Percentiles rank a stretch among this genome's conserved stretches.
Conservation (phyloP, 768 basidiomycete genomes). For the Pulveroboletus sp. region DNA sequence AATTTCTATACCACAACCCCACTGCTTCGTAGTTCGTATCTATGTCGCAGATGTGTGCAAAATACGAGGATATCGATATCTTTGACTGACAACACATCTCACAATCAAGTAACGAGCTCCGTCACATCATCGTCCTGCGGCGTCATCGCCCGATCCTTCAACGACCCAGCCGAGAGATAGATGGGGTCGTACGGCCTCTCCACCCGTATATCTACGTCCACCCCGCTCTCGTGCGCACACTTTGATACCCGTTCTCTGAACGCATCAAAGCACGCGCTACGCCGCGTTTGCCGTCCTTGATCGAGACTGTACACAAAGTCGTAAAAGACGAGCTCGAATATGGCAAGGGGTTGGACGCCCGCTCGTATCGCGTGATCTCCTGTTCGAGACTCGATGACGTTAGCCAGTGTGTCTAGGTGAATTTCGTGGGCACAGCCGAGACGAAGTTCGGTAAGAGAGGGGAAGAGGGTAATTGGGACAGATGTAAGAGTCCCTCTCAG, state of each 20-base stretch:
- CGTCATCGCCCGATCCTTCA: too few species aligned
- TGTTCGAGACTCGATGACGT: conserved; percentile 17
- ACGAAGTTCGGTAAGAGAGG: conserved; percentile 16
- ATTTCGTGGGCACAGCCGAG: conserved; percentile 21
- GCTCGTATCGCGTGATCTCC: conserved; percentile 9
- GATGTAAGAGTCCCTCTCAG: neutral
- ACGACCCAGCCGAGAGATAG: conserved; percentile 10
- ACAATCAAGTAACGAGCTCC: too few species aligned
- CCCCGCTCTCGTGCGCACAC: conserved; percentile 20
- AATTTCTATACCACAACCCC: too few species aligned
- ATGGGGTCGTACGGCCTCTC: conserved; percentile 25
- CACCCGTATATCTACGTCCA: conserved; percentile 22
- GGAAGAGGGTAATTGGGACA: conserved; percentile 3
- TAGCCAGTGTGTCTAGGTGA: conserved; percentile 11
- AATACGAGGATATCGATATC: too few species aligned
- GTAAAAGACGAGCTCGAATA: conserved; percentile 23
- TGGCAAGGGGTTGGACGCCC: conserved; percentile 9
- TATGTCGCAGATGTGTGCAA: too few species aligned
- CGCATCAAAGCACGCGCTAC: conserved; percentile 16
- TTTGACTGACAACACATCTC: too few species aligned
- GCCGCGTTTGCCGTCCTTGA: conserved; percentile 5
- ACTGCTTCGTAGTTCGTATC: too few species aligned
- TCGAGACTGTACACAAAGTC: conserved; percentile 18
- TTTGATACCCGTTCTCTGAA: conserved; percentile 18
- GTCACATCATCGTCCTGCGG: too few species aligned